A percentile compares a stretch with the other conserved stretches of the same genome.
Conservation (phyloP, 2,329 filamentous ascomycete species). For the Colletotrichum plurivorum region DNA sequence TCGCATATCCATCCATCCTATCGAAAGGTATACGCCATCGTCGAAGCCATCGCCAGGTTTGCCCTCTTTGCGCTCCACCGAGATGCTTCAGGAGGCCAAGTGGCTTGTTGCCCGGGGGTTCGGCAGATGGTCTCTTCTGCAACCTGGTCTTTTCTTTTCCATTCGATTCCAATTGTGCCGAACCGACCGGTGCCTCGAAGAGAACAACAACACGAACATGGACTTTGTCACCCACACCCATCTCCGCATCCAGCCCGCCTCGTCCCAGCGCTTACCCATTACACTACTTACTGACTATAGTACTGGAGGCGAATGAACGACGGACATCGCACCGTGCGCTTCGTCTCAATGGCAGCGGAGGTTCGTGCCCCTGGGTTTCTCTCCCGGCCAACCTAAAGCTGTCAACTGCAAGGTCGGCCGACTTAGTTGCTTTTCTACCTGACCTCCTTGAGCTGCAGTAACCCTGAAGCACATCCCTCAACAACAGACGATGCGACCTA, state of each 20-base stretch:
- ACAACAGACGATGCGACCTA: constrained; percentile 30
- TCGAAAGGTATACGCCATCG: background rate
- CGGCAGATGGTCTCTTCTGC: background rate
- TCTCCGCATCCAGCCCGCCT: constrained; percentile 12
- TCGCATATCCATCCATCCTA: background rate
- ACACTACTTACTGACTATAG: background rate
- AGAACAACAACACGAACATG: constrained; percentile 13
- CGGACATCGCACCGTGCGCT: background rate
- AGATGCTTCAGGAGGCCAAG: constrained; percentile 9
- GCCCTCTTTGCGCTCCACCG: constrained; percentile 12
- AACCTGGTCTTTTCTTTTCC: background rate
- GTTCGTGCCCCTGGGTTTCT: constrained; percentile 7
- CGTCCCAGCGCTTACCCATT: constrained; percentile 32
- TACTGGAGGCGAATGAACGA: background rate
- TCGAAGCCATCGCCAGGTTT: constrained; percentile 16
- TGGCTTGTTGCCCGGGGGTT: background rate
- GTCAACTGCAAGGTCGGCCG: constrained; percentile 21
- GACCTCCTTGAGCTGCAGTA: no score
- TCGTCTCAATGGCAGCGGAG: background rate
- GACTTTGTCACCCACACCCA: constrained; percentile 22
- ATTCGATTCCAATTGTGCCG: constrained; percentile 22
- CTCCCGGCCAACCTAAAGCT: constrained; percentile 32
- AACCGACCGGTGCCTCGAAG: constrained; percentile 23
- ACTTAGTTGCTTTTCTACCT: constrained; percentile 13
- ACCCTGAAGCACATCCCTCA: constrained; percentile 28